Evolutionary conservation across 192 early-diverging fungal genomes (phyloP), one percentile per base, ranked within the genome.

Genomic region (Coemansia guatemalensis): DNA sequence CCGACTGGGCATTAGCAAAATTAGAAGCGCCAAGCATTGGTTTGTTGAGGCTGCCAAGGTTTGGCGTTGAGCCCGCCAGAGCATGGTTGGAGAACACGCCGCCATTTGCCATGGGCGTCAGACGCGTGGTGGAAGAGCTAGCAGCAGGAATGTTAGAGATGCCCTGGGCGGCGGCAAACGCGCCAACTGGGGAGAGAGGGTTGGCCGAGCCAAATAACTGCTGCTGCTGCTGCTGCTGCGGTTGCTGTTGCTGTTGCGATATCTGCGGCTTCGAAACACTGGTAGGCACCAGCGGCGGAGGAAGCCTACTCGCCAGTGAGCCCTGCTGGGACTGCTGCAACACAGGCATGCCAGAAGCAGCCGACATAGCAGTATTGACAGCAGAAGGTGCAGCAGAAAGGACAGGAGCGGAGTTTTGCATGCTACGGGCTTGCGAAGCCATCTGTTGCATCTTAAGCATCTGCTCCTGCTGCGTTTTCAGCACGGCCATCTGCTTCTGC

Each of bases 391-490:
- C 44, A 2, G 58, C 58, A 39, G 35, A 9, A 39, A 11, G 9
- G 11, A 12, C 9, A 11, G 57, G 26, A 12, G 11, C 57, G 7
- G 41, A 7, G 18, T 59, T 35, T 12, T 66, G 64, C 30, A 29
- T 39, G 14, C 39, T 58, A 25, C 72, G 72, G 2, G 59, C 63
- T 32, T 79, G 76, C 0, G 71, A 33, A 6, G 76, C 76, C 76
- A 79, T 79, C 67, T 79, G 76, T 56, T 79, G 76, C 76, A 79
- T 79, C 48, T 73, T 73, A 12, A 81, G 62, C 68, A 81, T 58
- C 53, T 81, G 78, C 44, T 81, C 68, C 58, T 81, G 78, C 62
- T 81, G 78, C 11, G 57, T 23, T 63, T 67, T 64, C 18, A 81
- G 48, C 53, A 62, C 53, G 7, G 64, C 78, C n/a, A 71, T 63